phyloP scores from a whole-genome alignment of 768 basidiomycete species.

The Russula vinacea region DNA sequence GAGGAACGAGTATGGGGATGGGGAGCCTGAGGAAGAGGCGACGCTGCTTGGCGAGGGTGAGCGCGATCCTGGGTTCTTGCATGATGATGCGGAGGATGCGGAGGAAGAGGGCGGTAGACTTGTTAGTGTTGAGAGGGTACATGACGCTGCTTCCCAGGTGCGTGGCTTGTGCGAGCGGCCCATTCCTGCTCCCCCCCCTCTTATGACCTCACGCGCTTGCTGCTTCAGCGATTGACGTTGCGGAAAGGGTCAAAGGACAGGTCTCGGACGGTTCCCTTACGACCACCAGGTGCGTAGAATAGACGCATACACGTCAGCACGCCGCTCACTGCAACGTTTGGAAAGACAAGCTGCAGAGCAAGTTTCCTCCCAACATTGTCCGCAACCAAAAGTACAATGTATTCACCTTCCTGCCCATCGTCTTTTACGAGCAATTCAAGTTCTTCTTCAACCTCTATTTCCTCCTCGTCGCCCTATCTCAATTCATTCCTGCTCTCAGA shows the following conservation, averaged over 20 bases:
- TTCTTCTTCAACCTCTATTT: slow-evolving; percentile 99
- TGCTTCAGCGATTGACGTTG: slow-evolving; percentile 34
- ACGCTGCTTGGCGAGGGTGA: slow-evolving; percentile 31
- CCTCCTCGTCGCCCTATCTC: slow-evolving; percentile 91
- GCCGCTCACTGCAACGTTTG: not conserved
- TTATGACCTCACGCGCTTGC: slow-evolving; percentile 27
- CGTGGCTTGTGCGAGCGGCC: slow-evolving; percentile 19
- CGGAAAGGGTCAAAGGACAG: slow-evolving; percentile 52
- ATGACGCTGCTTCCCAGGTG: slow-evolving; percentile 33
- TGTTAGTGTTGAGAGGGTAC: slow-evolving; percentile 4
- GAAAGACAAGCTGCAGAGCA: slow-evolving; percentile 65
- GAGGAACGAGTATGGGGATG: slow-evolving; percentile 23
- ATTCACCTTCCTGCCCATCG: slow-evolving; percentile 94
- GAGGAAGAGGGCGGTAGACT: slow-evolving; percentile 35
- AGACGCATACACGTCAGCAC: not conserved
- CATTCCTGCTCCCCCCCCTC: too few relatives aligned
- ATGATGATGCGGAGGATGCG: slow-evolving; percentile 39
- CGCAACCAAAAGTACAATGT: slow-evolving; percentile 98
- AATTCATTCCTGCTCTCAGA: slow-evolving; percentile 93
- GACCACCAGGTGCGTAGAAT: slow-evolving; percentile 54
- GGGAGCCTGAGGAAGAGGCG: slow-evolving; percentile 26
- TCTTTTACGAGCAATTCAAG: slow-evolving; percentile 99
- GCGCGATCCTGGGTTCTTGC: slow-evolving; percentile 38
- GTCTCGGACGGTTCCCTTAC: slow-evolving; percentile 75
- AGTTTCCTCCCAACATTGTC: slow-evolving; percentile 84